A percentile compares a stretch with the other conserved stretches of the same genome.
Conservation (phyloP, 2,329 filamentous ascomycete genomes). For the Trichoderma endophyticum region DNA sequence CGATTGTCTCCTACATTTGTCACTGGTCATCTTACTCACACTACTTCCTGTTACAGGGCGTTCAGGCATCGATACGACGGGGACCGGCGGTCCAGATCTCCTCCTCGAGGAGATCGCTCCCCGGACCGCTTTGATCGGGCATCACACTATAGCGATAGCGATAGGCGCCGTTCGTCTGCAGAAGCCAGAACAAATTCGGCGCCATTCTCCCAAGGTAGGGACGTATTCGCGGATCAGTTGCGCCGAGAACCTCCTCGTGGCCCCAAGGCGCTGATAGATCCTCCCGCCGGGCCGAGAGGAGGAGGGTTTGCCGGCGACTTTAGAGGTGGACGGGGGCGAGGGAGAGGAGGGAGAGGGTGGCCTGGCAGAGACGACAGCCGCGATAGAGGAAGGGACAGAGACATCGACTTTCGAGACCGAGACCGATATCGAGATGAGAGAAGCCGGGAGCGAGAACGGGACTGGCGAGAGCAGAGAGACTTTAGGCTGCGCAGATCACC, state of each 20-base stretch:
- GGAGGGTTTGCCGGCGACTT: slow-evolving; percentile 65
- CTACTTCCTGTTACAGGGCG: slow-evolving; percentile 37
- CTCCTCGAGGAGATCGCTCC: slow-evolving; percentile 59
- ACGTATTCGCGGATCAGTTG: slow-evolving; percentile 54
- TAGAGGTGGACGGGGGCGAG: slow-evolving; percentile 49
- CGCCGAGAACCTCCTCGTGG: slow-evolving; percentile 73
- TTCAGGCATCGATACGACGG: slow-evolving; percentile 62
- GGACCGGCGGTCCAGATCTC: slow-evolving; percentile 61
- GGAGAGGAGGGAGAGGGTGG: slow-evolving; percentile 58
- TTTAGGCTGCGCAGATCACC: slow-evolving; percentile 55
- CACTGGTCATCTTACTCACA: slow-evolving; percentile 12
- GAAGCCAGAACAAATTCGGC: slow-evolving; percentile 56
- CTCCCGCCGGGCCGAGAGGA: slow-evolving; percentile 64
- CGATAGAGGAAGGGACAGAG: slow-evolving; percentile 58
- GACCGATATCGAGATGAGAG: slow-evolving; percentile 60
- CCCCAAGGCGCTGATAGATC: slow-evolving; percentile 73
- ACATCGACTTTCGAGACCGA: slow-evolving; percentile 56
- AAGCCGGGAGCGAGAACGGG: slow-evolving; percentile 54
- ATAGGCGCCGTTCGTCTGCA: slow-evolving; percentile 65
- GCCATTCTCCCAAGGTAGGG: slow-evolving; percentile 59
- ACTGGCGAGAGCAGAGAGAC: slow-evolving; percentile 41
- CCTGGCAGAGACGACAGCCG: slow-evolving; percentile 57
- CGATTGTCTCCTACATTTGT: slow-evolving; percentile 6
- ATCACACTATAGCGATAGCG: slow-evolving; percentile 58
- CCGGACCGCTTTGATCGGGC: slow-evolving; percentile 61